A percentile compares a stretch with the other conserved stretches of the same genome.
Evolutionary conservation across 2,329 filamentous ascomycete species (phyloP).

Genomic region (Claviceps spartinae): DNA sequence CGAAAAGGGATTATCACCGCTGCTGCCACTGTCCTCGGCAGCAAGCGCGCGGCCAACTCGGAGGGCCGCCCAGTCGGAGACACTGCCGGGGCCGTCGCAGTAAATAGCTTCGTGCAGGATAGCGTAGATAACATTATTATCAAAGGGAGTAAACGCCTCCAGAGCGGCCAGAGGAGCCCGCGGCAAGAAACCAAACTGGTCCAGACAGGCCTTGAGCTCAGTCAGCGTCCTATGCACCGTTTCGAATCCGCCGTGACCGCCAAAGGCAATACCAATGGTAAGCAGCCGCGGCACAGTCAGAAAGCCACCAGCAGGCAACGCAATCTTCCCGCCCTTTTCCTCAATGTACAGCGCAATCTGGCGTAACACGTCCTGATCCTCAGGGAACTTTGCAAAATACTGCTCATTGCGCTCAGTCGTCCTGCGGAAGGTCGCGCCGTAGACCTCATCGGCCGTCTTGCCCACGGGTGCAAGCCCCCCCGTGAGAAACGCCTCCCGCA

Average conservation of each 20-base stretch:
- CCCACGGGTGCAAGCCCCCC: slow-evolving; percentile 73
- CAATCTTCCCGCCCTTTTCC: slow-evolving; percentile 33
- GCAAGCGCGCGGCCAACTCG: slow-evolving; percentile 40
- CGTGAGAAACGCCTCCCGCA: slow-evolving; percentile 72
- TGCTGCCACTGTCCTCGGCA: slow-evolving; percentile 14
- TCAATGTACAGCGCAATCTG: slow-evolving; percentile 52
- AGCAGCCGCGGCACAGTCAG: slow-evolving; percentile 64
- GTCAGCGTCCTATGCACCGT: slow-evolving; percentile 61
- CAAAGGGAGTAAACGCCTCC: slow-evolving; percentile 55
- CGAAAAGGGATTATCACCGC: slow-evolving; percentile 22
- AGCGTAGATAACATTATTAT: slow-evolving; percentile 69
- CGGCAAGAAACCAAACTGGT: slow-evolving; percentile 62
- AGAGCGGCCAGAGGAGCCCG: slow-evolving; percentile 54
- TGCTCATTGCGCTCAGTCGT: slow-evolving; percentile 57
- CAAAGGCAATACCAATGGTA: slow-evolving; percentile 65
- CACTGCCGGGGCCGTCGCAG: slow-evolving; percentile 49
- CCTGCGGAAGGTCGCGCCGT: slow-evolving; percentile 56
- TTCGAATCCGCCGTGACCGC: slow-evolving; percentile 66
- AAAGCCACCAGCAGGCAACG: slow-evolving; percentile 56
- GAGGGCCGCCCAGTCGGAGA: slow-evolving; percentile 64
- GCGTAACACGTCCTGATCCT: slow-evolving; percentile 58
- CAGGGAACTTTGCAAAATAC: slow-evolving; percentile 77
- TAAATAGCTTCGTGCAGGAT: slow-evolving; percentile 83
- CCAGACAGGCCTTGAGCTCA: slow-evolving; percentile 57
- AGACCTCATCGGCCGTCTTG: slow-evolving; percentile 59